Conservation (phyloP, 805 yeast genomes). For the Debaryomyces hansenii region DNA sequence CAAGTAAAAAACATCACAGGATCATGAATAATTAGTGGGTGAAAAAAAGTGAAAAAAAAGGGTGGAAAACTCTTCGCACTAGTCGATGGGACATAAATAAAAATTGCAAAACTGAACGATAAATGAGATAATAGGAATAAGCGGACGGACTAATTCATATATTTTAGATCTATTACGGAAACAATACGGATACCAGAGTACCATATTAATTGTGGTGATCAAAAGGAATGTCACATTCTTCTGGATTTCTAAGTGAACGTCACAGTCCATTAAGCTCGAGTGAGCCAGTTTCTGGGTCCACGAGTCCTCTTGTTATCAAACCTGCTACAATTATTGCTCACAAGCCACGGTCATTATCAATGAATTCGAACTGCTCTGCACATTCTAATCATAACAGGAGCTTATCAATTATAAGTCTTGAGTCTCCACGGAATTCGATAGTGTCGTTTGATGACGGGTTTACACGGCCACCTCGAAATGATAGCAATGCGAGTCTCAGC, state of each 20-base stretch:
- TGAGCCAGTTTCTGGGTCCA: slow-evolving; percentile 8
- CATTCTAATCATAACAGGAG: slow-evolving; percentile 30
- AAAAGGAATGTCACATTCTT: background rate
- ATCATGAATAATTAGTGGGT: too few relatives aligned
- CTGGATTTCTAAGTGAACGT: slow-evolving; percentile 9
- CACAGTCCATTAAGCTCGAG: slow-evolving; percentile 11
- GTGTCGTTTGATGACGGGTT: slow-evolving; percentile 37
- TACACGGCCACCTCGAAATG: slow-evolving; percentile 30
- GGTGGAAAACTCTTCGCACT: too few relatives aligned
- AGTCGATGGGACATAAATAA: too few relatives aligned
- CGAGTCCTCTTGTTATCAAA: slow-evolving; percentile 11
- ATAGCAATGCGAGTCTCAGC: slow-evolving; percentile 26
- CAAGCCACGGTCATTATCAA: slow-evolving; percentile 33
- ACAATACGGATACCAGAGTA: background rate
- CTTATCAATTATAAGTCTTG: slow-evolving; percentile 37
- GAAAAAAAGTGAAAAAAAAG: too few relatives aligned
- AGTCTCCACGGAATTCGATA: slow-evolving; percentile 41
- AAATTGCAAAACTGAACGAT: too few relatives aligned
- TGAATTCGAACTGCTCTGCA: slow-evolving; percentile 29
- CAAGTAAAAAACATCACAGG: too few relatives aligned
- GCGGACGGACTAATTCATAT: background rate
- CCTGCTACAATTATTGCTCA: slow-evolving; percentile 10
- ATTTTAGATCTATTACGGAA: background rate
- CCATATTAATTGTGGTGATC: background rate
- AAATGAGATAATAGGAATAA: too few relatives aligned